Conservation (phyloP, 805 yeast species). For the Myxozyma kluyveri region DNA sequence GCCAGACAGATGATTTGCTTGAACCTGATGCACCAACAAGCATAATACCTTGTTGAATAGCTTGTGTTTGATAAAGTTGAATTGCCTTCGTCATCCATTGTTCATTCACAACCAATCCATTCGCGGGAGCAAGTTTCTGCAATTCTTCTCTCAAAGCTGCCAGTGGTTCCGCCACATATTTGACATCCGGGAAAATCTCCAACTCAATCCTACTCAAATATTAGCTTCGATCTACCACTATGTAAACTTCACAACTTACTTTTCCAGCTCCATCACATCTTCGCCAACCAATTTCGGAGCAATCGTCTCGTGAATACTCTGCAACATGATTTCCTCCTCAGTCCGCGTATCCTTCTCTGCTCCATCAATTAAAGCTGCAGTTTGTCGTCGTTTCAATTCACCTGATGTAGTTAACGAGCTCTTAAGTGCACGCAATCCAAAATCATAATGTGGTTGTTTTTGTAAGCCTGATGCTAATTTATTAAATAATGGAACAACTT, state of each 20-base stretch:
- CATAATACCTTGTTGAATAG: slow-evolving; percentile 73
- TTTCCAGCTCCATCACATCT: slow-evolving; percentile 49
- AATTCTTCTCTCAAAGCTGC: slow-evolving; percentile 32
- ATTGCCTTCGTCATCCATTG: slow-evolving; percentile 54
- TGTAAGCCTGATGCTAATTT: slow-evolving; percentile 46
- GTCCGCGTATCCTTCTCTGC: not conserved
- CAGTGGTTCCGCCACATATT: slow-evolving; percentile 33
- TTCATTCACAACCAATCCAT: slow-evolving; percentile 40
- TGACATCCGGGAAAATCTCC: slow-evolving; percentile 26
- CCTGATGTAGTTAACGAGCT: slow-evolving; percentile 63
- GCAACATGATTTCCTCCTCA: slow-evolving; percentile 41
- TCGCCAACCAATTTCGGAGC: slow-evolving; percentile 60
- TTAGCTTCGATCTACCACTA: not conserved
- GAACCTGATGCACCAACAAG: slow-evolving; percentile 71
- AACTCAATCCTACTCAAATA: slow-evolving; percentile 22
- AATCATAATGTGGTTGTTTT: slow-evolving; percentile 76
- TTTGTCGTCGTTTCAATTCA: slow-evolving; percentile 39
- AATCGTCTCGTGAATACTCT: slow-evolving; percentile 59
- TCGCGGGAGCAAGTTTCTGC: slow-evolving; percentile 33
- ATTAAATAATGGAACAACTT: slow-evolving; percentile 55
- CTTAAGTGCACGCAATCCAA: slow-evolving; percentile 82
- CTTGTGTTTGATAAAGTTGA: slow-evolving; percentile 62
- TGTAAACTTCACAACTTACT: slow-evolving; percentile 1
- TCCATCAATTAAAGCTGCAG: not conserved
- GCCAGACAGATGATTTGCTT: slow-evolving; percentile 66